These are phyloP conservation scores for Globisporangium radiosum DNA, from an alignment of 352 stramenopile genomes.

Conservation along the genomic window DNA sequence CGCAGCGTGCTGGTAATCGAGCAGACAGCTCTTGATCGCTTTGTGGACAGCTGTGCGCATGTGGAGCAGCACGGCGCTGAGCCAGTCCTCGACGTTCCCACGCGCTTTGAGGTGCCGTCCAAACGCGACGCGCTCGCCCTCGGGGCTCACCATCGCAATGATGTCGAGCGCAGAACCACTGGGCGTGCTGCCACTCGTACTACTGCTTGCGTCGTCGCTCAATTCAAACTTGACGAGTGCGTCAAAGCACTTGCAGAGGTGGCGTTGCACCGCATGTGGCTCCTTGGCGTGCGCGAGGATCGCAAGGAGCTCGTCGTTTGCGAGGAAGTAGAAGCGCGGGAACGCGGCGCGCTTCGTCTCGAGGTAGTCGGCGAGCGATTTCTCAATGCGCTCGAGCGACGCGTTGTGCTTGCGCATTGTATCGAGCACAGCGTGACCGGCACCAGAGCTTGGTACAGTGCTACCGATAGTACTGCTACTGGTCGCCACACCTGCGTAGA, in stretches of 20 bases:
- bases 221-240: constrained; percentile 74
- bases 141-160: constrained; percentile 70
- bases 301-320: constrained; percentile 82
- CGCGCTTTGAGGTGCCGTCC: constrained; percentile 69
- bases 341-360: constrained; percentile 83
- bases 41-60: constrained; percentile 71
- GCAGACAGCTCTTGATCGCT: constrained; percentile 66
- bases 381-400: constrained; percentile 68
- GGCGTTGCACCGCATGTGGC: constrained; percentile 66
- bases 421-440: constrained; percentile 46
- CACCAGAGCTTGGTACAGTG: constrained; percentile 3
- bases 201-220: constrained; percentile 25
- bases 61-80: constrained; percentile 61
- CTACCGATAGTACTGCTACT: constrained; percentile 5
- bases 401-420: constrained; percentile 61
- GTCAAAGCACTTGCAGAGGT: constrained; percentile 85
- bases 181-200: constrained; percentile 13
- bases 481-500: constrained; percentile 18
- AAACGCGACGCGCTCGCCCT: constrained; percentile 77
- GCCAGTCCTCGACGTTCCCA: constrained; percentile 86
- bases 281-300: constrained; percentile 80
- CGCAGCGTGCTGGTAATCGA: constrained; percentile 83
- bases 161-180: constrained; percentile 42
- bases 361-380: constrained; percentile 78
- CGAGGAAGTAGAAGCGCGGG: constrained; percentile 86